Evolutionary conservation across 371 early-diverging fungal species (phyloP), one percentile per base, ranked within the genome.

Genomic region (Mucor plumbeus): DNA sequence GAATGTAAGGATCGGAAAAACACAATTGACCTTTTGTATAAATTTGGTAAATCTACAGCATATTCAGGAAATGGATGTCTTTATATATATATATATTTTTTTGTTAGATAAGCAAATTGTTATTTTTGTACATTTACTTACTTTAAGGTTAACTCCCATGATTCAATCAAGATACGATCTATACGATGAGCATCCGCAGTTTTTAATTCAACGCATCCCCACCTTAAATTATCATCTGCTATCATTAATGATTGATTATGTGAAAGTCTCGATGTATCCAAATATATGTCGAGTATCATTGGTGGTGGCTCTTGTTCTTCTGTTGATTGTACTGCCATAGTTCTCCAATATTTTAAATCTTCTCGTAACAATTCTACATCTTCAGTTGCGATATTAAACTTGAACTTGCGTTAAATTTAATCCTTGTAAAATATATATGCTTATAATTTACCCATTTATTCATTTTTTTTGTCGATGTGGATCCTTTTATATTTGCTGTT

Each of bases 11-110:
- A 88, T 41, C 96, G 85, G 77, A 97, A 97, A 66, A 94, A 94
- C 19, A 92, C 85, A 61, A 94, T 92, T 7, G 91, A 91, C 55
- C 92, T 89, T 76, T 97, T 97, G 83, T 97, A 97, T 13, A 94
- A 84, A 48, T 89, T 86, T 4, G 94, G 92, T n/a, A 94, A 81
- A 38, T 95, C 94, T 14, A 90, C 87, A 9, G 83, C 74, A 11
- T 84, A 82, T 33, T 85, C 75, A 17, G 88, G 85, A 36, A 79
- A 68, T 7, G 83, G 82, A 41, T 78, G 81, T 33, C 87, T 86
- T 65, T 13, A 41, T 7, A 33, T 33, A 26, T n/a, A n/a, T n/a
- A n/a, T n/a, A n/a, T 9, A 5, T 14, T 19, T 26, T 26, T 26
- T 26, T 26, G 53, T 53, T 26, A 31, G 53, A 53, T 31, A 31